phyloP scores from a whole-genome alignment of 495 filamentous ascomycete species.

The Haplographium delicatum region DNA sequence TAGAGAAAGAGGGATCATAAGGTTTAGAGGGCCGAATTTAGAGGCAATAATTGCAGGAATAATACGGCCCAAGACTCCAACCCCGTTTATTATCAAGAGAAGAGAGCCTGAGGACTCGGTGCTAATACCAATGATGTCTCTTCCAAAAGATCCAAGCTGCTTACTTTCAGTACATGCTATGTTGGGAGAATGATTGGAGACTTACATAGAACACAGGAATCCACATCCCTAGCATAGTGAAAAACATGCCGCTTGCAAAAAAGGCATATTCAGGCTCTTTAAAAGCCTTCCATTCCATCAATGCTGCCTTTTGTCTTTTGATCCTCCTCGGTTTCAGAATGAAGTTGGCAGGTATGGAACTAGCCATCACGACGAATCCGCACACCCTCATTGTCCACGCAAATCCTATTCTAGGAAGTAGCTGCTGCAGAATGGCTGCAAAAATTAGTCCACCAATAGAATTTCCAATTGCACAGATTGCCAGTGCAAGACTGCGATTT shows the following conservation, averaged over 20 bases:
- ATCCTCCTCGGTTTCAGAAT: conserved; percentile 55
- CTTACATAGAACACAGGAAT: conserved; percentile 46
- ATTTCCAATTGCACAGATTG: conserved; percentile 58
- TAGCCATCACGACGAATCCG: conserved; percentile 52
- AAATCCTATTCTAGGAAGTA: conserved; percentile 68
- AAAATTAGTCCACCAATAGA: conserved; percentile 74
- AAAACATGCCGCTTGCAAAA: conserved; percentile 56
- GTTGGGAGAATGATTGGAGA: conserved; percentile 9
- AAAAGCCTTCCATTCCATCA: conserved; percentile 65
- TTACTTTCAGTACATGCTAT: neutral
- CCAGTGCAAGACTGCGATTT: conserved; percentile 63
- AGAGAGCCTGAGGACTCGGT: conserved; percentile 46
- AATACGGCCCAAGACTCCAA: conserved; percentile 54
- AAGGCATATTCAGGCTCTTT: conserved; percentile 57
- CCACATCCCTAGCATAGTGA: conserved; percentile 17
- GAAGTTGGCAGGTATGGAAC: conserved; percentile 36
- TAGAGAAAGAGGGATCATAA: conserved; percentile 50
- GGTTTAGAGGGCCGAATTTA: conserved; percentile 56
- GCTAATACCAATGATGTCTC: conserved; percentile 3
- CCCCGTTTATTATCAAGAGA: conserved; percentile 64
- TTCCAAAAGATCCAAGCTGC: conserved; percentile 14
- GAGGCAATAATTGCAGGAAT: conserved; percentile 55
- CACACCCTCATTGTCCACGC: conserved; percentile 64
- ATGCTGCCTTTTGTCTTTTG: conserved; percentile 39
- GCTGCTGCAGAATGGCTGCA: conserved; percentile 60